These are phyloP conservation scores for Pseudoneurospora amorphoporcata DNA, from an alignment of 495 filamentous ascomycete genomes.

Conservation along the genomic window DNA sequence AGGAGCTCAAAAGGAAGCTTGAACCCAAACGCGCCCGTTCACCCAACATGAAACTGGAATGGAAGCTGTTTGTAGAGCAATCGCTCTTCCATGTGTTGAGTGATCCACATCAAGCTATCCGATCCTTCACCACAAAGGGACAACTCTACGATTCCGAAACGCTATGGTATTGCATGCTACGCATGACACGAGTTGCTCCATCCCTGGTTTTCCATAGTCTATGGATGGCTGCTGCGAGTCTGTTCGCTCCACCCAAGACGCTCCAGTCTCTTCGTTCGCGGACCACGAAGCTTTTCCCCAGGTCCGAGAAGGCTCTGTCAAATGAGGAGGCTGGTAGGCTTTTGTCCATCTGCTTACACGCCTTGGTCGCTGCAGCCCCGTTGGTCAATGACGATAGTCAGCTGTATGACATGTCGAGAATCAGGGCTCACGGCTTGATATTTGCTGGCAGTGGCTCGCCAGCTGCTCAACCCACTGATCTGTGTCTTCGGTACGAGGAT, in stretches of 20 bases:
- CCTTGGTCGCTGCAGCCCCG: conserved; percentile 41
- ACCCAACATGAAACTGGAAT: conserved; percentile 27
- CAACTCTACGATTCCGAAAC: conserved; percentile 40
- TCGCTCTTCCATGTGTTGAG: conserved; percentile 65
- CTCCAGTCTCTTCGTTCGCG: conserved; percentile 36
- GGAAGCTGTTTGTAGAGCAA: conserved; percentile 57
- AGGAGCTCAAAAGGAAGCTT: conserved; percentile 27
- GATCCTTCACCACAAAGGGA: conserved; percentile 49
- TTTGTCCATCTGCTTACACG: conserved; percentile 43
- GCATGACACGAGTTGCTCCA: conserved; percentile 38
- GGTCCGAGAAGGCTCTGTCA: conserved; percentile 23
- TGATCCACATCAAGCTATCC: conserved; percentile 50
- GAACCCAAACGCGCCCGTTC: conserved; percentile 8
- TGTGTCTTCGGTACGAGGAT: conserved; percentile 46
- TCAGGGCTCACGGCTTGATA: conserved; percentile 35
- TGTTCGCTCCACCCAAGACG: conserved; percentile 56
- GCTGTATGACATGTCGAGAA: conserved; percentile 42
- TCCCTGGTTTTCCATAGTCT: conserved; percentile 62
- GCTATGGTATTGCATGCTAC: conserved; percentile 42
- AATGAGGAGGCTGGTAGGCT: conserved; percentile 38
- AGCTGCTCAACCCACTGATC: conserved; percentile 29
- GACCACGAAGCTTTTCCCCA: conserved; percentile 31
- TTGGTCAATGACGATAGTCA: conserved; percentile 31
- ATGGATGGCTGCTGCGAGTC: conserved; percentile 57
- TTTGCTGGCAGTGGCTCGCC: conserved; percentile 25